Conservation (phyloP, 345 rosid genomes). For the Hibiscus trionum region DNA sequence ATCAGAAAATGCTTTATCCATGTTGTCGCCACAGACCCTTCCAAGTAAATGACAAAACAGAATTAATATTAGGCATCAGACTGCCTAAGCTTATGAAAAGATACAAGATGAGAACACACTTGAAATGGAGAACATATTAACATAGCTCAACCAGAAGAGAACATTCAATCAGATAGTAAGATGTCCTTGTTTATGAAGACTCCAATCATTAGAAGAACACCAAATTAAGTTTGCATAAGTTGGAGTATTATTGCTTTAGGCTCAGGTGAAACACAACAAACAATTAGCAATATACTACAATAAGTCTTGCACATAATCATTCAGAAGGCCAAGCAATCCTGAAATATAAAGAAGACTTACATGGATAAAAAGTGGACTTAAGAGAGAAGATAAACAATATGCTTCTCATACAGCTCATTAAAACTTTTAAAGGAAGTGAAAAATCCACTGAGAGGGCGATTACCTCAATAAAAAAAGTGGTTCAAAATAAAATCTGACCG, state of each 20-base stretch:
- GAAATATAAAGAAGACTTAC: neutral
- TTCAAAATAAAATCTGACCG: neutral
- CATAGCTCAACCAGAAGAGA: neutral
- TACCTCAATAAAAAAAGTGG: neutral
- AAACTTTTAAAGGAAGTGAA: neutral
- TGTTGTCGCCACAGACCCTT: constrained; percentile 86
- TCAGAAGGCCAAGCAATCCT: neutral
- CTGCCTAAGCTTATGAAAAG: neutral
- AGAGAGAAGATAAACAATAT: neutral
- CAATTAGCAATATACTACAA: neutral
- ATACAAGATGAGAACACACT: constrained; percentile 1
- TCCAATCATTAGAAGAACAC: neutral
- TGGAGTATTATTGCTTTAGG: neutral
- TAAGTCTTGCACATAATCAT: neutral
- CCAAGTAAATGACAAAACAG: neutral
- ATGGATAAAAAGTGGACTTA: neutral
- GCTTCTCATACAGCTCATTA: neutral
- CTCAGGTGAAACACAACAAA: neutral
- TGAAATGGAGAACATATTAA: neutral
- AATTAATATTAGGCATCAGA: neutral
- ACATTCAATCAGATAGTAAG: neutral
- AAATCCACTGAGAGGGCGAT: neutral
- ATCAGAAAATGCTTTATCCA: constrained; percentile 60
- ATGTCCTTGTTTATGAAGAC: neutral
- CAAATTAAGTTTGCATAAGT: neutral